These are phyloP conservation scores for Pseudocercospora crystallina DNA, from an alignment of 2,329 filamentous ascomycete species.

Conservation along the genomic window DNA sequence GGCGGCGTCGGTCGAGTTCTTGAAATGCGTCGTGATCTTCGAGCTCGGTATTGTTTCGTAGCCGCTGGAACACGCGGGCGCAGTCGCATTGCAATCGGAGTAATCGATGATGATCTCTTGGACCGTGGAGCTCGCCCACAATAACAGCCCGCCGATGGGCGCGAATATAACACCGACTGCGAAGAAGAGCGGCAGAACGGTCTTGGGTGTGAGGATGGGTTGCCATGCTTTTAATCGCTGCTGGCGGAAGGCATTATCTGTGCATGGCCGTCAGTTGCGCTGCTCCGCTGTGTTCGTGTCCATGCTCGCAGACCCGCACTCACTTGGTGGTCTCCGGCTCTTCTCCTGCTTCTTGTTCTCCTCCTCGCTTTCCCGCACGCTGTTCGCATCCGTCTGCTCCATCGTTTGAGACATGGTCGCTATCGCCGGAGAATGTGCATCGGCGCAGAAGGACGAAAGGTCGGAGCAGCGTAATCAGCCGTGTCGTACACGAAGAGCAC, in stretches of 20 bases:
- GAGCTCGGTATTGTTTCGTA: conserved; percentile 56
- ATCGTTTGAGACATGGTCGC: conserved; percentile 47
- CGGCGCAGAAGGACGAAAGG: too few species aligned
- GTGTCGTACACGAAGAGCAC: too few species aligned
- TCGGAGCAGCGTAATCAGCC: too few species aligned
- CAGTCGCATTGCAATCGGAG: conserved; percentile 65
- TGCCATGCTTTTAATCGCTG: conserved; percentile 99
- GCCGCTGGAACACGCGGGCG: conserved; percentile 46
- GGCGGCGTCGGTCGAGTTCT: conserved; percentile 39
- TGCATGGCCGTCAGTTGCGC: conserved; percentile 21
- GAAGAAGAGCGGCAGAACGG: conserved; percentile 88
- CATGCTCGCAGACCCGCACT: conserved; percentile 32
- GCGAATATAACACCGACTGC: conserved; percentile 88
- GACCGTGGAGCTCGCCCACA: conserved; percentile 82
- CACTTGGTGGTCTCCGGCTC: conserved; percentile 88
- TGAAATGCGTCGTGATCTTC: conserved; percentile 70
- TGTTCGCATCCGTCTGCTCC: conserved; percentile 44
- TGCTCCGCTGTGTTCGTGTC: background rate
- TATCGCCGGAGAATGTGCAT: too few species aligned
- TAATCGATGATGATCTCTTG: conserved; percentile 93
- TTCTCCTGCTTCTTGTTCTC: conserved; percentile 74
- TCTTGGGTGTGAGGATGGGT: conserved; percentile 93
- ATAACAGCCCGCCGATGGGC: conserved; percentile 80
- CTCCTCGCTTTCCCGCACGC: conserved; percentile 43
- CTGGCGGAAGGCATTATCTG: conserved; percentile 95